Evolutionary conservation across 257 asterid species (phyloP).

Genomic region (Anisodus acutangulus): DNA sequence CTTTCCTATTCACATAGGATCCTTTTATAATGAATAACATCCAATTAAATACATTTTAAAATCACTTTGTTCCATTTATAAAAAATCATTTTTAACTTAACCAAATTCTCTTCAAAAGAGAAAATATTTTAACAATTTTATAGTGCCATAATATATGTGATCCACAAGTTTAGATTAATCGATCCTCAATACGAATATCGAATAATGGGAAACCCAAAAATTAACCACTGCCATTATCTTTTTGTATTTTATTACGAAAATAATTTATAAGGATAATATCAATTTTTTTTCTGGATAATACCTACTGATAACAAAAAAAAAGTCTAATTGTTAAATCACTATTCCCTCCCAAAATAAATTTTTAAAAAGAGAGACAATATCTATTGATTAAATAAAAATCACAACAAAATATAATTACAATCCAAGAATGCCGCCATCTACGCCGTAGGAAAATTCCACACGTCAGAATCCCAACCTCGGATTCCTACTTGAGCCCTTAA

Average conservation of each 20-base stretch:
- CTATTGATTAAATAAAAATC: neutral
- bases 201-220: neutral
- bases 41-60: neutral
- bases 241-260: neutral
- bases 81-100: neutral
- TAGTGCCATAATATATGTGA: no score
- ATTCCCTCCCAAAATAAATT: neutral
- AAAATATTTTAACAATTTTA: no score
- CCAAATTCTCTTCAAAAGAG: neutral
- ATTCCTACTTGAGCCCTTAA: conserved; percentile 20
- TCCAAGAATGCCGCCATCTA: conserved; percentile 7
- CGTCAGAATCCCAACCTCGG: conserved; percentile 20
- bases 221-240: neutral
- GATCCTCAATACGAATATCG: neutral
- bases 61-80: no score
- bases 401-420: neutral
- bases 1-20: neutral
- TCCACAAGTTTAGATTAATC: neutral
- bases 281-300: no score
- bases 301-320: no score
- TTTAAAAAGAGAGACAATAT: neutral
- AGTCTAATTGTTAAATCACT: neutral
- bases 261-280: neutral
- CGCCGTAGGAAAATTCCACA: neutral
- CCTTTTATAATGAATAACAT: neutral